These are phyloP conservation scores for Pichia sp. DNA, from an alignment of 1,139 yeast genomes.

Conservation along the genomic window DNA sequence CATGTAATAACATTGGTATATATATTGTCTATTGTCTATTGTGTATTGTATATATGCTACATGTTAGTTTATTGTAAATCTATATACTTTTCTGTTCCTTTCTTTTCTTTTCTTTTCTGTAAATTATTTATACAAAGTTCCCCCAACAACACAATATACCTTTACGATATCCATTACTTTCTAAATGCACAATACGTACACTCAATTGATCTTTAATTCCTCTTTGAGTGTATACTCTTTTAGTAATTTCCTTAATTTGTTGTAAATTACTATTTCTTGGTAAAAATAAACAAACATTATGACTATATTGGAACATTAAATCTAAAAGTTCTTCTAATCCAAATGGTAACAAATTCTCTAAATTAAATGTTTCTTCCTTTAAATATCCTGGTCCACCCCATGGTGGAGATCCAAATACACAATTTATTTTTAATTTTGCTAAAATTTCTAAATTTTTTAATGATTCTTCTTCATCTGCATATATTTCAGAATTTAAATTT, in stretches of 20 bases:
- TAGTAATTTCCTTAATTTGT: slow-evolving; percentile 36
- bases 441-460: slow-evolving; percentile 13
- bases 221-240: not conserved
- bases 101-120: no score
- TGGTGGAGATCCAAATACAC: slow-evolving; percentile 83
- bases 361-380: slow-evolving; percentile 40
- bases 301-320: slow-evolving; percentile 38
- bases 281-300: slow-evolving; percentile 59
- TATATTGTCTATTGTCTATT: no score
- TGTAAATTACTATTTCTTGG: slow-evolving; percentile 62
- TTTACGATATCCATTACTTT: not conserved
- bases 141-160: not conserved
- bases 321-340: slow-evolving; percentile 39
- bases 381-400: slow-evolving; percentile 91
- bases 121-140: not conserved
- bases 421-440: slow-evolving; percentile 39
- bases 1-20: not conserved
- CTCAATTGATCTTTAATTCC: no score
- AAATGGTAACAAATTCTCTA: slow-evolving; percentile 52
- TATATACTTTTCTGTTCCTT: no score
- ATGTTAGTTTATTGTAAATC: no score
- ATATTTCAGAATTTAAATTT: slow-evolving; percentile 21
- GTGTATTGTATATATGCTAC: no score
- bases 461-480: slow-evolving; percentile 15
- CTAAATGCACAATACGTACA: not conserved